Conservation (phyloP, 1,139 yeast species). For the Hansenula lynferdii region DNA sequence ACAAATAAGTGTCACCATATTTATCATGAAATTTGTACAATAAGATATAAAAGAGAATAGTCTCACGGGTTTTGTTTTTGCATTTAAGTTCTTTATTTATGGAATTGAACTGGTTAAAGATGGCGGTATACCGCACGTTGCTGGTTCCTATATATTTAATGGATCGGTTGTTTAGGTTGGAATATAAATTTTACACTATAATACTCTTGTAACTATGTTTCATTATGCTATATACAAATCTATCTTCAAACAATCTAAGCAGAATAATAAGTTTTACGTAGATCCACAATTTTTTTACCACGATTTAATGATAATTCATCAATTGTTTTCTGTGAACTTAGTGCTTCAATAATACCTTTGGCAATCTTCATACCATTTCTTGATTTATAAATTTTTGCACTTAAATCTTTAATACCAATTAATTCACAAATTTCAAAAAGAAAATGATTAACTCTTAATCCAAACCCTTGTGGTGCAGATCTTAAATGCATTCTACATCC, state of each 20-base stretch:
- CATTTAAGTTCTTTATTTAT: no score
- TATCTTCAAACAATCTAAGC: constrained; percentile 7
- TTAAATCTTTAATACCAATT: constrained; percentile 91
- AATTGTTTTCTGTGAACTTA: constrained; percentile 68
- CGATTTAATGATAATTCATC: constrained; percentile 89
- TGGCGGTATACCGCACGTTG: no score
- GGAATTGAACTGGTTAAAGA: no score
- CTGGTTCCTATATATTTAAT: no score
- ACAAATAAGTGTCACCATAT: no score
- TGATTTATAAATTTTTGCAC: constrained; percentile 88
- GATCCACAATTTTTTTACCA: constrained; percentile 93
- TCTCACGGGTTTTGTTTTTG: no score
- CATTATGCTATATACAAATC: neutral
- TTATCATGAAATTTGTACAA: neutral
- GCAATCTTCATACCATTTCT: constrained; percentile 95
- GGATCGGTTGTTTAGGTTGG: no score
- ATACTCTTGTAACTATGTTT: no score
- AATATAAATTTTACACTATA: no score
- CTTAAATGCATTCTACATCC: constrained; percentile 80
- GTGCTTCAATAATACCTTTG: constrained; percentile 85
- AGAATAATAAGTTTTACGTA: constrained; percentile 85
- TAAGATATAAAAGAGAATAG: no score
- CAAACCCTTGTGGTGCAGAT: constrained; percentile 92
- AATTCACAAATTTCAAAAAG: constrained; percentile 90
- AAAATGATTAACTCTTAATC: constrained; percentile 87